Base-by-base conservation (phyloP, 2,329 filamentous ascomycete species). In the Xylariaceae sp. region DNA sequence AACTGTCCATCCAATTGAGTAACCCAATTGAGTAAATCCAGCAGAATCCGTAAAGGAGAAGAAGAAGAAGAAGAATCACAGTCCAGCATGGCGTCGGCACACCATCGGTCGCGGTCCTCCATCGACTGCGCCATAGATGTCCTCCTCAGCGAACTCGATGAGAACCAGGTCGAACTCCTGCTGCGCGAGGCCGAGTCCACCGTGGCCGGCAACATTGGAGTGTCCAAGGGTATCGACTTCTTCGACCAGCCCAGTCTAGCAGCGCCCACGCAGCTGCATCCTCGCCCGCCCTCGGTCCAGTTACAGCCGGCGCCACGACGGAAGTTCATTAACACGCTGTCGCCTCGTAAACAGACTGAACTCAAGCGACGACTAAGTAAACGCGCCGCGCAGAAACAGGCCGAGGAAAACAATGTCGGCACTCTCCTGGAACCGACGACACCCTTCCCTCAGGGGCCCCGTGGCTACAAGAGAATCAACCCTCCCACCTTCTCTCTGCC, bases 41-140 rank as follows among this genome's bases (percentile, higher is more conserved):
- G 15, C 10, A 48, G 45, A 48, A 15, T 8, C 45, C 13, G 37
- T 42, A 13, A 42, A 42, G 13, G 13, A 13, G 37, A 9, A 42
- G 17, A 30, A 48, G 18, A 47, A 30, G 18, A 35, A 45, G 39
- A 2, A 50, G 3, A 1, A 45, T n/a, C 17, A 35, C 30, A 10
- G 8, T 18, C 42, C 10, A 58, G 37, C 11, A 63, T 63, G 61
- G 15, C 61, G 52, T 61, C 56, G 44, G 53, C 60, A 42, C 65
- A 69, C 52, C 66, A 65, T 17, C 66, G 69, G 37, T 66, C 68
- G 49, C 65, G 65, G 58, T 68, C 69, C 23, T 70, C 68, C 18
- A 60, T 71, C 42, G 69, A 71, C 59, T 66, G 67, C 64, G 65
- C 70, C 64, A 54, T 71, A 34, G 66, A 69, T 50, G 66, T 71